A percentile compares a stretch with the other conserved stretches of the same genome.
phyloP scores from a whole-genome alignment of 495 filamentous ascomycete species.

The Tuber melanosporum region DNA sequence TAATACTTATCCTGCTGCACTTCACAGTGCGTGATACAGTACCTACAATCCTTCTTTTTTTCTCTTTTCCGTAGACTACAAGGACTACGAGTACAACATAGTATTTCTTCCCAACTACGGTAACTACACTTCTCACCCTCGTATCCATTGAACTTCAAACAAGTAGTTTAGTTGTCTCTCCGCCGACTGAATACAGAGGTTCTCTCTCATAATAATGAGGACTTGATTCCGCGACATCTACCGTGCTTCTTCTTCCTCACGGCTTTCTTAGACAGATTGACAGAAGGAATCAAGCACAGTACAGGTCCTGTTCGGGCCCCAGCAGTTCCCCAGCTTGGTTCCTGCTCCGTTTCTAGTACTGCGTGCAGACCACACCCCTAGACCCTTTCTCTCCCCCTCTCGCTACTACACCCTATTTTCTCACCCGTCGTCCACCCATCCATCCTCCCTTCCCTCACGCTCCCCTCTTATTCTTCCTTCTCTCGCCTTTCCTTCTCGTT shows the following conservation, averaged over 20 bases:
- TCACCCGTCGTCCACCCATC: neutral
- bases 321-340: neutral
- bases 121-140: slow-evolving; percentile 3
- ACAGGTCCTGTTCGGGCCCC: neutral
- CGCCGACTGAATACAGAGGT: neutral
- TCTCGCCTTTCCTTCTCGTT: slow-evolving; percentile 3
- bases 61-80: neutral
- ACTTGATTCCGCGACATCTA: neutral
- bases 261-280: neutral
- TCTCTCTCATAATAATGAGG: neutral
- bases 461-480: neutral
- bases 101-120: neutral
- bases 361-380: neutral
- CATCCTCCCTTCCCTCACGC: neutral
- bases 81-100: neutral
- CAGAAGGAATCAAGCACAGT: neutral
- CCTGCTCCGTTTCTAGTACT: neutral
- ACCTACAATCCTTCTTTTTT: neutral
- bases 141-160: slow-evolving; percentile 6
- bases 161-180: slow-evolving; percentile 2
- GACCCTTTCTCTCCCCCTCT: neutral
- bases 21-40: neutral
- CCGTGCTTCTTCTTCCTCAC: neutral
- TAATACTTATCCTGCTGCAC: neutral
- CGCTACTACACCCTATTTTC: neutral